Evolutionary conservation across 805 yeast genomes (phyloP), one percentile per base, ranked within the genome.

Genomic region (Candida broadrunensis): DNA sequence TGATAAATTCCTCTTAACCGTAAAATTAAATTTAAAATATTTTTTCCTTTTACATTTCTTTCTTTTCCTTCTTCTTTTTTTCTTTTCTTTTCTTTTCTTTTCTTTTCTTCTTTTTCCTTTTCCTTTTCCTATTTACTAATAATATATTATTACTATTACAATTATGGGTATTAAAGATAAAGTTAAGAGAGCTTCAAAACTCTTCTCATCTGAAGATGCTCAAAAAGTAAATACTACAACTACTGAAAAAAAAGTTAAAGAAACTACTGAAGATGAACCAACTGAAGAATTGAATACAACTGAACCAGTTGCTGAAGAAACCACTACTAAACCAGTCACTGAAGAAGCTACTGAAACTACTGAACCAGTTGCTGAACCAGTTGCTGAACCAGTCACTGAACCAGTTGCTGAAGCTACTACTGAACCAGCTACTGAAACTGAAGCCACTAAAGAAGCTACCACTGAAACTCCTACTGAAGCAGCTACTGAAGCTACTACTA

Each of bases 101-200:
- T 21, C 24, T 21, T 21, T 21, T 21, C 24, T 26, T 26, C 14
- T 26, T 11, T 13, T 26, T 26, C 14, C 29, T 26, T 26, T 26
- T 13, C 14, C 14, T 26, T 13, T 26, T 11, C 12, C 12, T 5
- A 9, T 9, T 13, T 26, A 26, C 12, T 5, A 26, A 26, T 21
- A 6, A 21, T 21, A 21, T 9, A 7, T 7, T 6, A 21, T 21
- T 21, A 21, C 6, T 26, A 26, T 26, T 13, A 26, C 29, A 26
- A 26, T 26, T 5, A 65, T 65, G 70, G 66, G 67, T 48, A 59
- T 65, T 42, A 63, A 63, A 48, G 67, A 64, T 45, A 65, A 48
- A 52, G 62, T 64, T 39, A 64, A 59, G 56, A 64, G 71, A 60
- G 65, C 63, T 18, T 64, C 70, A 27, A 63, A 55, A 53, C 58